These are phyloP conservation scores for rapeseed (Brassica napus) DNA, from an alignment of 345 rosid species.

Conservation along the genomic window DNA sequence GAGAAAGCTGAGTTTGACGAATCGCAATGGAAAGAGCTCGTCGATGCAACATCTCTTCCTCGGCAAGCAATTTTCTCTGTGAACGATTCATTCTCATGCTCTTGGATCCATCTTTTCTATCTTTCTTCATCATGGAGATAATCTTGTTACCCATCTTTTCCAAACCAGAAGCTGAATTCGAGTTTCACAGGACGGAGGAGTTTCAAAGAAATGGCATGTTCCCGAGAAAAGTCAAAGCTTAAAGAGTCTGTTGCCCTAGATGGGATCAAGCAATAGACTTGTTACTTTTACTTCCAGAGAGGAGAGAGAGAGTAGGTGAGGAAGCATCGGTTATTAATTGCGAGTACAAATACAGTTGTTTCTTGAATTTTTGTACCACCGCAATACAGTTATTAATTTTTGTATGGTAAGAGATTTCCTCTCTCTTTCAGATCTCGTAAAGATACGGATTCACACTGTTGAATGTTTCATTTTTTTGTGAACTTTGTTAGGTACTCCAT, in stretches of 20 bases:
- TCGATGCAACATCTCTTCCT: slow-evolving; percentile 87
- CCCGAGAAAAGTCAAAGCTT: slow-evolving; percentile 29
- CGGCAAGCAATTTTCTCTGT: slow-evolving; percentile 76
- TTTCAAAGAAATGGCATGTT: slow-evolving; percentile 21
- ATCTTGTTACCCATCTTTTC: slow-evolving; percentile 80
- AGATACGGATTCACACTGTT: too few relatives aligned
- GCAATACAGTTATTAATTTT: too few relatives aligned
- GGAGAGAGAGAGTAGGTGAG: slow-evolving; percentile 37
- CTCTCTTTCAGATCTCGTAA: too few relatives aligned
- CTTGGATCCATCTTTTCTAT: slow-evolving; percentile 58
- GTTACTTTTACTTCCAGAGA: slow-evolving; percentile 7
- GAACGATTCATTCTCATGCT: slow-evolving; percentile 83
- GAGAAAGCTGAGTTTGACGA: slow-evolving; percentile 86
- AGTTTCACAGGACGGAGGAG: background rate
- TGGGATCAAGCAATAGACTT: slow-evolving; percentile 31
- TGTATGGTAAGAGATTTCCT: slow-evolving; percentile 12
- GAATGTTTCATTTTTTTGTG: too few relatives aligned
- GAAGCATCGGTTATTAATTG: slow-evolving; percentile 40
- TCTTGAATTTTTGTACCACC: slow-evolving; percentile 21
- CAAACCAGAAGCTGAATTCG: slow-evolving; percentile 14
- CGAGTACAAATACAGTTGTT: slow-evolving; percentile 9
- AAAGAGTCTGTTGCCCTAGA: slow-evolving; percentile 25
- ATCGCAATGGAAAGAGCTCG: slow-evolving; percentile 94
- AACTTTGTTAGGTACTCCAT: too few relatives aligned
- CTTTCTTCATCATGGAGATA: slow-evolving; percentile 76